Base-by-base conservation (phyloP, 139 green algal species). In the Coccomyxa sp. region DNA sequence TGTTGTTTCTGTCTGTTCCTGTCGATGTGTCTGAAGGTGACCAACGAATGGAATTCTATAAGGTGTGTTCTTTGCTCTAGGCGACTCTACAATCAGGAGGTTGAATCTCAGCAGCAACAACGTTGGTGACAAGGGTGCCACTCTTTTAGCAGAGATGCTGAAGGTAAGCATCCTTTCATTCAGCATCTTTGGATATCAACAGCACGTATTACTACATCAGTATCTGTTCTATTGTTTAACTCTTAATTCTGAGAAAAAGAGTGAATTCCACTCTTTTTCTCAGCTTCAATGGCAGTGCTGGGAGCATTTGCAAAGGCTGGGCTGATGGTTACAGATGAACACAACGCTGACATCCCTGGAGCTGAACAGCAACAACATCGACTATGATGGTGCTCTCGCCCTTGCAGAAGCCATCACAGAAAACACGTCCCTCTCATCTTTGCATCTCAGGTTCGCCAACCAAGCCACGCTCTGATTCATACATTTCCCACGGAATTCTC, bases 71-170 rank as follows among this genome's bases (percentile, higher is more conserved):
- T 17, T 58, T 84, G 51, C 63, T 79, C 77, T 83, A 79, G 85
- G 76, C 27, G 82, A 85, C 77, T 83, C 77, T 32, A 17, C 28
- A 58, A 79, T 93, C 38, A 88, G 82, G 38, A 86, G 82, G 31
- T 82, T 96, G 27, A 91, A 92, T 76, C 86, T 96, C 9, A 86
- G 74, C 27, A 71, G 76, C 76, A 96, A 97, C 88, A 91, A 89
- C 80, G 93, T 96, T 76, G 88, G 90, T 13, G 91, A 97, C 86
- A 74, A 77, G n/a, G 95, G 95, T 25, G 93, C 93, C 31, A 85
- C 86, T 16, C 93, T 94, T 0, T 82, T 99, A 60, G 97, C 95
- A 16, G 97, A 98, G 84, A 93, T 93, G 78, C 87, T 99, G 27
- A 97, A 96, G 89, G 88, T 92, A 67, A 23, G 66, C 30, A 77